Percentiles rank a stretch among this genome's conserved stretches.
phyloP scores from a whole-genome alignment of 2,329 filamentous ascomycete species.

The Cercospora zeae-maydis region DNA sequence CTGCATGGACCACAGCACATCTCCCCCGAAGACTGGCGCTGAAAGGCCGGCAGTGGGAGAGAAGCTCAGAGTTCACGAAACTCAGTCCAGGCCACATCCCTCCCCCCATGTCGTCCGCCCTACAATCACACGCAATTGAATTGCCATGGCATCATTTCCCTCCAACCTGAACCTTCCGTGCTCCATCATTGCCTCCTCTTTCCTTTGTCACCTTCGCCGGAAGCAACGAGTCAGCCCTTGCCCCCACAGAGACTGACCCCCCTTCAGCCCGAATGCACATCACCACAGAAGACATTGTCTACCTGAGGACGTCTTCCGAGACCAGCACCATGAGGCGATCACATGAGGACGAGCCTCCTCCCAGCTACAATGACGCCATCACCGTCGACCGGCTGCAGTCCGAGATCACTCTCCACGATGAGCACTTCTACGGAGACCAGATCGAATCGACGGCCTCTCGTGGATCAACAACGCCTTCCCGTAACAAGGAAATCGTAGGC shows the following conservation, averaged over 20 bases:
- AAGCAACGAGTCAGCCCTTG: neutral
- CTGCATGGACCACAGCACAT: constrained; percentile 1
- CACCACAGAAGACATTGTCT: constrained; percentile 15
- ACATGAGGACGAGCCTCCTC: constrained; percentile 6
- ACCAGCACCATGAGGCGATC: constrained; percentile 11
- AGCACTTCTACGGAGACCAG: constrained; percentile 14
- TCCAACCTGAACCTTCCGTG: neutral
- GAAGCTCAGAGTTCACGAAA: constrained; percentile 5
- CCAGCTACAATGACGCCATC: constrained; percentile 18
- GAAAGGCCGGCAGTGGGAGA: neutral
- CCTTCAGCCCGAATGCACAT: constrained; percentile 5
- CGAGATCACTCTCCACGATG: constrained; percentile 10
- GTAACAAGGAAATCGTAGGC: neutral
- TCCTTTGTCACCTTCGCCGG: constrained; percentile 1
- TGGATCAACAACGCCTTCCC: neutral
- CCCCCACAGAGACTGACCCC: neutral
- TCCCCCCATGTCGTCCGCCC: neutral
- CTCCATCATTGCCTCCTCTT: neutral
- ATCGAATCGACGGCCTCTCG: constrained; percentile 2
- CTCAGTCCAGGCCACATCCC: neutral
- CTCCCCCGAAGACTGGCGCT: neutral
- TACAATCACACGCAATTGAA: constrained; percentile 1
- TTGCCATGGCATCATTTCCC: constrained; percentile 7
- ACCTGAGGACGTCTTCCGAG: constrained; percentile 12
- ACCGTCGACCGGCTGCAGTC: constrained; percentile 8